Base-by-base conservation (phyloP, 805 yeast species). In the Yarrowia sp. region DNA sequence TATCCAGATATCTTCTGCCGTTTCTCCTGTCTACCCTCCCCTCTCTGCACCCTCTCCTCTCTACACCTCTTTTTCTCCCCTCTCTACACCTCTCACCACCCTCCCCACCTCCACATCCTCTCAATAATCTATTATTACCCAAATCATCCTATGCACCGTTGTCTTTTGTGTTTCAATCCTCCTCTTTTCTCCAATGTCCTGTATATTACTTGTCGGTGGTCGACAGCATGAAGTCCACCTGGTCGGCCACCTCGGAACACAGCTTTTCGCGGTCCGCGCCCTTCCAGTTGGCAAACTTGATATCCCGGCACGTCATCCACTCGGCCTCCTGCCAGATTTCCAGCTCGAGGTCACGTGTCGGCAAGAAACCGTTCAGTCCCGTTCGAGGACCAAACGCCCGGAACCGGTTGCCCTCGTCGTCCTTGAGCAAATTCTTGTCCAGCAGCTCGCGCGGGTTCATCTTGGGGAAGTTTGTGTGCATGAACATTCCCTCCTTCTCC, bases 401-500 rank as follows among this genome's bases (percentile, higher is more conserved):
- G n/a, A 82, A 76, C 70, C 90, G 77, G 14, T 82, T 78, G 2
- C 84, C 85, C 9, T 80, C 79, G 35, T 78, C 80, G 52, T 79
- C 78, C 63, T 80, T 76, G 2, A 83, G 79, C 66, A 82, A 80
- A 2, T 80, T 81, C 5, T 80, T 82, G 70, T 38, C 48, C 22
- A 72, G 41, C 12, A 88, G 79, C 15, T 78, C 77, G 81, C 87
- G 84, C 1, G 91, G 91, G 73, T 88, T 86, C 70, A 88, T 77
- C 75, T 88, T 88, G 8, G 91, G 91, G 78, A 82, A 84, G 74
- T 88, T 88, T 43, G 90, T 86, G 74, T 88, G 92, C 64, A 87
- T 83, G 72, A 88, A 88, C 70, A 87, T 72, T 1, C 71, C 58
- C n/a, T 71, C 69, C 45, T 56, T 55, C 45, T 66, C 49, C n/a